Conservation (phyloP, 108 stramenopile genomes). For the Pelagomonas calceolata region DNA sequence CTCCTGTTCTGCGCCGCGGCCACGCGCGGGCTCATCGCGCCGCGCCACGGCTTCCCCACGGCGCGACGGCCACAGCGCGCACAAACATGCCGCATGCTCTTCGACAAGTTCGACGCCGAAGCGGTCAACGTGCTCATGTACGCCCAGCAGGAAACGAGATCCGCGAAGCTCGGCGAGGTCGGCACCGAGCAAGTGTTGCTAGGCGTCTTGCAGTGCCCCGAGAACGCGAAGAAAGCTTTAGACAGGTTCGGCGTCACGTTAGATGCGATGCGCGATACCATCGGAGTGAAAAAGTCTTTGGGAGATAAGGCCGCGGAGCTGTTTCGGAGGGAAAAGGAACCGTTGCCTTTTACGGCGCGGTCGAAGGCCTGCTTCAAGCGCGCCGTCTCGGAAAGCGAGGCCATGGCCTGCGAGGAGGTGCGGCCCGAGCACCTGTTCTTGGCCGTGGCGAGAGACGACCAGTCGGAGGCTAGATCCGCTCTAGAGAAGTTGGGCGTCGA, state of each 20-base stretch:
- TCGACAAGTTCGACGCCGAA: not conserved
- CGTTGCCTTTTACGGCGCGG: constrained; percentile 38
- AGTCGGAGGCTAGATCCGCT: constrained; percentile 30
- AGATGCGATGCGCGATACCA: not conserved
- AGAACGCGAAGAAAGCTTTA: not conserved
- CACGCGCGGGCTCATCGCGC: too few species aligned
- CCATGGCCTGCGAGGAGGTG: constrained; percentile 36
- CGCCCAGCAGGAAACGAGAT: not conserved
- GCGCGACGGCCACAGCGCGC: too few species aligned
- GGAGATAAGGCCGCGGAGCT: not conserved
- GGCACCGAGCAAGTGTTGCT: not conserved
- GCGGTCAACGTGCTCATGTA: not conserved
- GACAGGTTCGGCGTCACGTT: not conserved
- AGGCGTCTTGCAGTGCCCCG: not conserved
- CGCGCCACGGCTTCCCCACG: too few species aligned
- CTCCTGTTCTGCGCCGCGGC: too few species aligned
- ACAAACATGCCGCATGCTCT: too few species aligned
- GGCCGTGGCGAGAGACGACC: constrained; percentile 40
- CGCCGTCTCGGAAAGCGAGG: constrained; percentile 34
- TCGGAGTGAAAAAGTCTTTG: not conserved
- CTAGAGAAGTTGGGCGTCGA: constrained; percentile 33
- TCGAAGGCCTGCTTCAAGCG: constrained; percentile 28
- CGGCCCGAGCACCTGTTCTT: constrained; percentile 49
- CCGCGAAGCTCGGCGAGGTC: not conserved
- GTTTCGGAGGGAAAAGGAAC: not conserved